Conservation (phyloP, 805 yeast species). For the Lachancea quebecensis region DNA sequence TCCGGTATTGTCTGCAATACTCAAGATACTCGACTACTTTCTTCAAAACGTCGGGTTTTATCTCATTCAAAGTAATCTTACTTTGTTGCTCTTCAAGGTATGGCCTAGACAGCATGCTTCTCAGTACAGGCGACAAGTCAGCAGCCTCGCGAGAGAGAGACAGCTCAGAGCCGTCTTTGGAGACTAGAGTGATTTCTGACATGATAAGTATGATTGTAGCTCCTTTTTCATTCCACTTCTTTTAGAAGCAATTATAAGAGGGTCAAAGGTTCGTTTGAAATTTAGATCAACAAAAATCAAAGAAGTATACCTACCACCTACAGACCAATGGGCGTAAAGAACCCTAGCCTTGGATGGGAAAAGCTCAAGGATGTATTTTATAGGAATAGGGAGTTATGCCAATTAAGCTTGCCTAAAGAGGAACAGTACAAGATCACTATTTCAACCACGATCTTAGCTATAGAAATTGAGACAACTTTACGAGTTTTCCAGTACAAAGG, state of each 20-base stretch:
- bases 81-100: conserved; percentile 56
- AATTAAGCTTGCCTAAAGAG: conserved; percentile 18
- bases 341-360: conserved; percentile 65
- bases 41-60: conserved; percentile 64
- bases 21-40: conserved; percentile 81
- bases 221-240: background rate
- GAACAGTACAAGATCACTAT: conserved; percentile 30
- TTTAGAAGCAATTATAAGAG: background rate
- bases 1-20: conserved; percentile 63
- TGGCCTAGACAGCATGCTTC: conserved; percentile 48
- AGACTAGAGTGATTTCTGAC: conserved; percentile 51
- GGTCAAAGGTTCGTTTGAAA: background rate
- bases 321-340: conserved; percentile 6
- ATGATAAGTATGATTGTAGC: background rate
- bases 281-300: background rate
- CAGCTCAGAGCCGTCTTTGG: conserved; percentile 63
- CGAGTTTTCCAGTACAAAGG: conserved; percentile 37
- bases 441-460: conserved; percentile 37
- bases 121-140: conserved; percentile 56
- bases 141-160: conserved; percentile 70
- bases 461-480: conserved; percentile 27
- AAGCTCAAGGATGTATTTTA: conserved; percentile 65
- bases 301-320: too few species aligned
- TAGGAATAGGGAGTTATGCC: conserved; percentile 37
- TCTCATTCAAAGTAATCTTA: conserved; percentile 49